phyloP scores from a whole-genome alignment of 345 rosid species.

The Eucalyptus cloeziana region DNA sequence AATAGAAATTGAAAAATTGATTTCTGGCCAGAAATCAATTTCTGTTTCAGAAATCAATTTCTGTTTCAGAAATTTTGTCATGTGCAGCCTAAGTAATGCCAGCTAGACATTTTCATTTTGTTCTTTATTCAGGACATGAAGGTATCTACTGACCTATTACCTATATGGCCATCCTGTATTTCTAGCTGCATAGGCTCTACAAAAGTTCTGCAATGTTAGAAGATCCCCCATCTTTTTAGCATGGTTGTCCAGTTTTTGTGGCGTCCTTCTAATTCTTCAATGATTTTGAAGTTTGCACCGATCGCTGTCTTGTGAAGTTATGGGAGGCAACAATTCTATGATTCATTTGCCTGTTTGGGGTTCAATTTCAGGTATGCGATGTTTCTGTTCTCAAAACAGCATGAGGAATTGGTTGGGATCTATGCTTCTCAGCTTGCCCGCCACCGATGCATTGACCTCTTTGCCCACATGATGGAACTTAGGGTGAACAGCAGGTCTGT shows the following conservation, averaged over 20 bases:
- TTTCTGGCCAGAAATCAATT: no score
- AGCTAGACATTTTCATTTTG: background rate
- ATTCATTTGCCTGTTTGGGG: constrained; percentile 3
- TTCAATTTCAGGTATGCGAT: constrained; percentile 72
- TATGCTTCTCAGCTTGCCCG: constrained; percentile 95
- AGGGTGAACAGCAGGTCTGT: constrained; percentile 78
- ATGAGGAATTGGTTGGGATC: constrained; percentile 87
- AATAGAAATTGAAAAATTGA: no score
- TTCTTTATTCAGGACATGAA: background rate
- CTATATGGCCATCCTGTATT: background rate
- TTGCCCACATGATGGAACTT: constrained; percentile 98
- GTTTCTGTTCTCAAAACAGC: constrained; percentile 94
- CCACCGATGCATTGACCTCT: constrained; percentile 92
- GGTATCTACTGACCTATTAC: background rate
- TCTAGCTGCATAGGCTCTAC: background rate
- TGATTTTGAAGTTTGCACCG: background rate
- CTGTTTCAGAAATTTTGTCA: no score
- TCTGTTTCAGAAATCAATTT: no score
- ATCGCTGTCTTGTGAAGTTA: background rate
- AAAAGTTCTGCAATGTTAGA: background rate
- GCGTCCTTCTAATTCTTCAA: background rate
- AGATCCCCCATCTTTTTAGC: background rate
- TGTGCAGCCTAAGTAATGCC: no score
- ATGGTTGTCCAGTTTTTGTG: background rate
- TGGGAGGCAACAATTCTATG: background rate